These are phyloP conservation scores for Aureobasidium zeae DNA, from an alignment of 2,329 filamentous ascomycete genomes.

Conservation along the genomic window DNA sequence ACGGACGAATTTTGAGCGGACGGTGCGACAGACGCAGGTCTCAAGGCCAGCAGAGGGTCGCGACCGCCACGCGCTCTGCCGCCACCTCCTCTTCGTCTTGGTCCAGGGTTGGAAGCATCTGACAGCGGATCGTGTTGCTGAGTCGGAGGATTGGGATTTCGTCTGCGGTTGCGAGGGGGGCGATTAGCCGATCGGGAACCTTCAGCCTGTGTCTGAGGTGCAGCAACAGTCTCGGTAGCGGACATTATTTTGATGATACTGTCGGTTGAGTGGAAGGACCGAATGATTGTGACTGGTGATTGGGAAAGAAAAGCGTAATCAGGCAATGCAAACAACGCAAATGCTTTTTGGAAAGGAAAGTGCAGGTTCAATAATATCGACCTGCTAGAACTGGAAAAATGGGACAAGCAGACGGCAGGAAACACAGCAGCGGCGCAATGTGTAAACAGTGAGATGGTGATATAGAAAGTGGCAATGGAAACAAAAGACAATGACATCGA, in stretches of 20 bases:
- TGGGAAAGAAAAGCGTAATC: neutral
- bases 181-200: neutral
- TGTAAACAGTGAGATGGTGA: no score
- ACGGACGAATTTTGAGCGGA: slow-evolving; percentile 9
- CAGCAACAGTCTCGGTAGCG: slow-evolving; percentile 4
- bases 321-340: neutral
- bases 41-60: slow-evolving; percentile 23
- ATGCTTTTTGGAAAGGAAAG: slow-evolving; percentile 1
- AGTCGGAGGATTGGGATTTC: neutral
- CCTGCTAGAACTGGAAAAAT: slow-evolving; percentile 14
- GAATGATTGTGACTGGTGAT: neutral
- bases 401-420: slow-evolving; percentile 8
- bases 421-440: no score
- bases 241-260: slow-evolving; percentile 1
- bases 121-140: neutral
- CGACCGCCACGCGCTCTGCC: slow-evolving; percentile 22
- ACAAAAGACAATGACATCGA: slow-evolving; percentile 7
- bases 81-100: slow-evolving; percentile 21
- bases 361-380: slow-evolving; percentile 15
- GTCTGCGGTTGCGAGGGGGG: slow-evolving; percentile 1
- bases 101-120: slow-evolving; percentile 2
- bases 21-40: slow-evolving; percentile 28
- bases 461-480: slow-evolving; percentile 9
- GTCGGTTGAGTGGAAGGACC: neutral
- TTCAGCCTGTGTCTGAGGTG: neutral